Evolutionary conservation across 352 stramenopile species (phyloP).

Genomic region (Globisporangium paroecandrum): DNA sequence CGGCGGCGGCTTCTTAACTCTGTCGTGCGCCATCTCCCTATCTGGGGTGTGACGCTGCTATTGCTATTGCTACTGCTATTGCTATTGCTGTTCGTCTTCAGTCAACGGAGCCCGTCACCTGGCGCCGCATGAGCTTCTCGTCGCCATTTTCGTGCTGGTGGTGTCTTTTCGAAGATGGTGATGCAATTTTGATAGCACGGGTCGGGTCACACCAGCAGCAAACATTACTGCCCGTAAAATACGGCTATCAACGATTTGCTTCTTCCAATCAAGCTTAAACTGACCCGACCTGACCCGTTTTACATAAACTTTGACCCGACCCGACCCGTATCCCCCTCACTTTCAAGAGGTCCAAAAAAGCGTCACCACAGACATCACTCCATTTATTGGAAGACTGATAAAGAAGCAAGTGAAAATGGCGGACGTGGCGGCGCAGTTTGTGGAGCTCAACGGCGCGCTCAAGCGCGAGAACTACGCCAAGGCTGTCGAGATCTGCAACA

Average conservation of each 20-base stretch:
- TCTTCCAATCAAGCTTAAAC: no score
- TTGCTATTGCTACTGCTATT: background rate
- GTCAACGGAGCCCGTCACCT: background rate
- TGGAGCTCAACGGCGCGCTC: slow-evolving; percentile 73
- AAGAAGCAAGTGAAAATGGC: slow-evolving; percentile 12
- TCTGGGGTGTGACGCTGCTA: background rate
- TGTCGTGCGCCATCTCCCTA: background rate
- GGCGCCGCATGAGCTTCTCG: background rate
- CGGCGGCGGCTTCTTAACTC: background rate
- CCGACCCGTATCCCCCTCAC: background rate
- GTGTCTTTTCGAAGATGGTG: slow-evolving; percentile 9
- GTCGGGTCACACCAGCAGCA: background rate
- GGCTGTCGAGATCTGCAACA: slow-evolving; percentile 84
- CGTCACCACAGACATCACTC: slow-evolving; percentile 2
- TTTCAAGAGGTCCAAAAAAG: slow-evolving; percentile 1
- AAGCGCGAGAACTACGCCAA: slow-evolving; percentile 77
- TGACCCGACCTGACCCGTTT: background rate
- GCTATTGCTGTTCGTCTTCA: slow-evolving; percentile 1
- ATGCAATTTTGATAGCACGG: background rate
- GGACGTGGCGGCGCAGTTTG: slow-evolving; percentile 53
- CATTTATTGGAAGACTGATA: background rate
- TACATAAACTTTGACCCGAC: background rate
- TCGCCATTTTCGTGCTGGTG: slow-evolving; percentile 1
- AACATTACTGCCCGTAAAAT: background rate
- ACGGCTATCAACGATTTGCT: background rate